Conservation (phyloP, 805 yeast species). For the Lipomyces mesembrius region DNA sequence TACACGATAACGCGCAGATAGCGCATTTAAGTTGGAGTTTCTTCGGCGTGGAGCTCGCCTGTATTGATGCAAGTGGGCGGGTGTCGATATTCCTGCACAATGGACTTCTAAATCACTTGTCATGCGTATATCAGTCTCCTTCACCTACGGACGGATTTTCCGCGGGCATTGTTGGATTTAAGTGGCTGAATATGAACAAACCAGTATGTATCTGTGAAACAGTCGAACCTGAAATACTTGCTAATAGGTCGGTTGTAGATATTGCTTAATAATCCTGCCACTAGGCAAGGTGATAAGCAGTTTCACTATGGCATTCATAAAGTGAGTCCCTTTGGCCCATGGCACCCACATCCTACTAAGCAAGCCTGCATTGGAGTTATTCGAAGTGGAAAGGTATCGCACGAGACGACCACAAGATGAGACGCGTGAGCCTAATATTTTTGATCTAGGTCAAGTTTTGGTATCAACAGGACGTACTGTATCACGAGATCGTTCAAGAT, state of each 20-base stretch:
- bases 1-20: conserved; percentile 33
- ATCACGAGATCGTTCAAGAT: conserved; percentile 36
- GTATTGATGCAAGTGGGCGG: conserved; percentile 73
- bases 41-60: conserved; percentile 79
- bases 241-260: conserved; percentile 12
- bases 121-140: conserved; percentile 37
- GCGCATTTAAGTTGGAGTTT: conserved; percentile 72
- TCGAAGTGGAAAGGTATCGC: conserved; percentile 55
- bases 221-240: conserved; percentile 54
- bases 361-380: conserved; percentile 74
- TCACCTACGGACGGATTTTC: conserved; percentile 30
- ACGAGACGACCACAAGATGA: neutral
- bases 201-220: conserved; percentile 56
- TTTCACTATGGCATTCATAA: conserved; percentile 65
- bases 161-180: conserved; percentile 54
- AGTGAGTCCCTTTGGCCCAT: conserved; percentile 61
- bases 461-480: conserved; percentile 46
- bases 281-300: conserved; percentile 35
- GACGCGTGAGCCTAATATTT: neutral
- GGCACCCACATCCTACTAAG: conserved; percentile 69
- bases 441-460: conserved; percentile 52
- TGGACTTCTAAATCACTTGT: conserved; percentile 40
- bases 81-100: conserved; percentile 54
- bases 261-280: conserved; percentile 30
- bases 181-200: conserved; percentile 79